Percentiles rank a stretch among this genome's conserved stretches.
phyloP scores from a whole-genome alignment of 1,284 basidiomycete species.

The Austroboletus niveus region DNA sequence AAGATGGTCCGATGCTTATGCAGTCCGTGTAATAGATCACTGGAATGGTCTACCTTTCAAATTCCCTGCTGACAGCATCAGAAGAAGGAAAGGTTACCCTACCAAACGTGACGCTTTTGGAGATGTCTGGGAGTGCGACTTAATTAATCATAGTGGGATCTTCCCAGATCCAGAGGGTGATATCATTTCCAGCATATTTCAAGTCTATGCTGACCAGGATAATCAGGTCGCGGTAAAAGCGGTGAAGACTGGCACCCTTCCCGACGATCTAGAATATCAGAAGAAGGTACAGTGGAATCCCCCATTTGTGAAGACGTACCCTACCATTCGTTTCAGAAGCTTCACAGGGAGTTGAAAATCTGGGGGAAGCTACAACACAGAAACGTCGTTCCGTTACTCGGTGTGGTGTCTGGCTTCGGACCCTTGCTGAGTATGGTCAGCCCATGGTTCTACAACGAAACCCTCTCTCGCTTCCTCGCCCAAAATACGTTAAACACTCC shows the following conservation, averaged over 20 bases:
- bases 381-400: conserved; percentile 30
- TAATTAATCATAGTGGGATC: conserved; percentile 10
- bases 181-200: neutral
- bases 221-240: conserved; percentile 26
- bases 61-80: conserved; percentile 5
- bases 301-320: neutral
- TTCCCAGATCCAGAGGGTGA: conserved; percentile 8
- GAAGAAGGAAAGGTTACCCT: conserved; percentile 13
- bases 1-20: neutral
- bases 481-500: neutral
- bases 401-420: conserved; percentile 21
- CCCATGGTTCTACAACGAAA: conserved; percentile 31
- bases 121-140: conserved; percentile 30
- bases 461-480: conserved; percentile 19
- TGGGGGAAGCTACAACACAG: conserved; percentile 22
- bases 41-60: conserved; percentile 11
- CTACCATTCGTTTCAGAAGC: conserved; percentile 13
- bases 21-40: conserved; percentile 5
- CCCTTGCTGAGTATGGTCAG: conserved; percentile 24
- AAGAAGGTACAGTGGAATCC: conserved; percentile 16
- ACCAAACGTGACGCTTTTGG: conserved; percentile 14
- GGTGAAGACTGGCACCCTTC: conserved; percentile 5
- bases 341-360: conserved; percentile 27
- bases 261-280: neutral
- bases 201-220: neutral